Evolutionary conservation across 768 basidiomycete genomes (phyloP), one percentile per base, ranked within the genome.

Genomic region (Boletellus ananas): DNA sequence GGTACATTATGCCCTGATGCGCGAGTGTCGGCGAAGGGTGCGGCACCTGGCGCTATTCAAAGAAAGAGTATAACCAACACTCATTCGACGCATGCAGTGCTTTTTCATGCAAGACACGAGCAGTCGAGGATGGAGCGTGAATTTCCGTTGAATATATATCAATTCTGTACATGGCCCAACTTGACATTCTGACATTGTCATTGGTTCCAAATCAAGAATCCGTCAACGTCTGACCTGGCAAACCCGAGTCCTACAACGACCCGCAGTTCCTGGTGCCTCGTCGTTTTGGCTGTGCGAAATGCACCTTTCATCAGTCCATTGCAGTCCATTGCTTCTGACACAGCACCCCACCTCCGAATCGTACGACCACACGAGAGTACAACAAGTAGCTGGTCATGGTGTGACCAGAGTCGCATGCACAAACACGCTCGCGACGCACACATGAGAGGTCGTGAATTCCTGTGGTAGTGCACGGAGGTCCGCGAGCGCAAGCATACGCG

Each of bases 231-330:
- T 25, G 23, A 27, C 11, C 29, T 29, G 23, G 23, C 7, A 25
- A 25, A 25, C 23, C 23, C 29, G 7, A 11, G 29, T 39, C 10
- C 20, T 20, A 7, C 38, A 6, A 6, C 38, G 18, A 39, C 5
- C 10, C 21, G 13, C 17, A 31, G 61, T 63, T 18, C 60, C 60
- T 61, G 60, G 61, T 61, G 38, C 60, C 60, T 61, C 40, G 10
- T 14, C 23, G n/a, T 34, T 23, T 36, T 20, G 51, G 60, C 60
- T 57, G 61, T 56, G 54, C 41, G 27, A 35, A 39, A 48, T 29
- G 35, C 56, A n/a, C 39, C 31, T 43, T 58, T 34, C 34, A 21
- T 56, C 45, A 41, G 37, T 27, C 49, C 13, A 33, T 42, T 51
- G 48, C 43, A 41, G 45, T 29, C 54, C 43, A 46, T 20, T n/a